phyloP scores from a whole-genome alignment of 2,329 filamentous ascomycete species.

The Botrytis porri region DNA sequence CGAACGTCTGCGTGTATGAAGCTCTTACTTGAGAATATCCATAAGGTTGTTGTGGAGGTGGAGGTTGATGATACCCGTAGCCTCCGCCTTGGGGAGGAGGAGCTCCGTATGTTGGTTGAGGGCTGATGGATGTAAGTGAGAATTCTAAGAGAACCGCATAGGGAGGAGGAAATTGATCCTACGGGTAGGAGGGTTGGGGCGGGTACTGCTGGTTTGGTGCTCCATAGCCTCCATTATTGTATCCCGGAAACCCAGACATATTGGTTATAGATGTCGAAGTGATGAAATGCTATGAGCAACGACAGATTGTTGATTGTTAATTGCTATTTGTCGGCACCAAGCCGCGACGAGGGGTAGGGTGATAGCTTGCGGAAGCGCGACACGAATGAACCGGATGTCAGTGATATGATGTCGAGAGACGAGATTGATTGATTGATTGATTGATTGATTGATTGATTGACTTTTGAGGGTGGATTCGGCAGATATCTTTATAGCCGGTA shows the following conservation, averaged over 20 bases:
- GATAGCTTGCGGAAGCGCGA: neutral
- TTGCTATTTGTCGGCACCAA: slow-evolving; percentile 1
- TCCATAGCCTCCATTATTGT: slow-evolving; percentile 49
- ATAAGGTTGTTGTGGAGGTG: slow-evolving; percentile 45
- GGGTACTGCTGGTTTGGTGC: slow-evolving; percentile 41
- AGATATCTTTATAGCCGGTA: slow-evolving; percentile 16
- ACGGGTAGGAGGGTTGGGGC: slow-evolving; percentile 48
- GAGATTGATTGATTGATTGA: neutral
- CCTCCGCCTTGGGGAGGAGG: slow-evolving; percentile 37
- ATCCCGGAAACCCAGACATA: slow-evolving; percentile 63
- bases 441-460: neutral
- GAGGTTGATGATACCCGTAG: slow-evolving; percentile 50
- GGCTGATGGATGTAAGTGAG: slow-evolving; percentile 23
- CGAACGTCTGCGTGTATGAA: neutral
- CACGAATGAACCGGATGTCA: neutral
- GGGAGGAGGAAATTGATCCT: slow-evolving; percentile 31
- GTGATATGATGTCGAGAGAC: neutral
- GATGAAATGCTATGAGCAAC: neutral
- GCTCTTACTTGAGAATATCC: slow-evolving; percentile 35
- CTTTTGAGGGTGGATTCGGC: slow-evolving; percentile 7
- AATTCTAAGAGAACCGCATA: neutral
- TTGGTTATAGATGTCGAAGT: slow-evolving; percentile 1
- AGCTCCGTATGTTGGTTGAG: slow-evolving; percentile 30
- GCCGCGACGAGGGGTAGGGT: slow-evolving; percentile 2
- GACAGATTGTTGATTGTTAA: neutral